A percentile compares a stretch with the other conserved stretches of the same genome.
phyloP scores from a whole-genome alignment of 805 yeast species.

The Metschnikowia matae region DNA sequence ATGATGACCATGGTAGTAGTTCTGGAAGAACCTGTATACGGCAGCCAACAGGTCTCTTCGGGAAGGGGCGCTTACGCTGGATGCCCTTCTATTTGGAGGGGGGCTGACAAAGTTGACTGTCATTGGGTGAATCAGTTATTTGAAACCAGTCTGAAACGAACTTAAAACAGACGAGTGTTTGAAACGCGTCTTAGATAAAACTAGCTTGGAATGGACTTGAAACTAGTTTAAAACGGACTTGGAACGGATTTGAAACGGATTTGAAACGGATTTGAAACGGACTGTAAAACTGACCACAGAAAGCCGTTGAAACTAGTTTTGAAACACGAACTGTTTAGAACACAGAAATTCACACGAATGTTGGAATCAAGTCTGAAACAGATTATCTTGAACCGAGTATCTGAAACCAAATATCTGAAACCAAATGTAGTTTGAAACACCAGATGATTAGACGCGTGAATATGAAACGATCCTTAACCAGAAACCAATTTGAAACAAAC shows the following conservation, averaged over 20 bases:
- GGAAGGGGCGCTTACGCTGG: not conserved
- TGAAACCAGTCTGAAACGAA: not conserved
- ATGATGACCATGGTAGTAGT: slow-evolving; percentile 38
- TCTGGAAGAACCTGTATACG: slow-evolving; percentile 35
- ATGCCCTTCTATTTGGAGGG: slow-evolving; percentile 1
- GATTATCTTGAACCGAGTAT: no score
- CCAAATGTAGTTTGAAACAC: not conserved
- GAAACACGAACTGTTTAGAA: no score
- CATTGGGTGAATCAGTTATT: not conserved
- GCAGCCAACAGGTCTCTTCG: slow-evolving; percentile 5
- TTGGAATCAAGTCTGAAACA: no score
- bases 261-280: not conserved
- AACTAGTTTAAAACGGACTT: not conserved
- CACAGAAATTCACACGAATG: no score
- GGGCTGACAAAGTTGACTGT: not conserved
- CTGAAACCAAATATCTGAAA: no score
- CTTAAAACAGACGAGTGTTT: not conserved
- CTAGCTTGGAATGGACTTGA: not conserved
- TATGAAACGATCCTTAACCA: not conserved
- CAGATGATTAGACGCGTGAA: not conserved
- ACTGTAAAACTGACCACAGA: not conserved
- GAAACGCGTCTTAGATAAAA: not conserved
- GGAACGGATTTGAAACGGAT: not conserved
- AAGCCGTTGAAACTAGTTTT: no score
- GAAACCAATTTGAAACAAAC: not conserved